These are phyloP conservation scores for Yamadazyma paraphyllophila DNA, from an alignment of 805 yeast genomes.

Conservation along the genomic window DNA sequence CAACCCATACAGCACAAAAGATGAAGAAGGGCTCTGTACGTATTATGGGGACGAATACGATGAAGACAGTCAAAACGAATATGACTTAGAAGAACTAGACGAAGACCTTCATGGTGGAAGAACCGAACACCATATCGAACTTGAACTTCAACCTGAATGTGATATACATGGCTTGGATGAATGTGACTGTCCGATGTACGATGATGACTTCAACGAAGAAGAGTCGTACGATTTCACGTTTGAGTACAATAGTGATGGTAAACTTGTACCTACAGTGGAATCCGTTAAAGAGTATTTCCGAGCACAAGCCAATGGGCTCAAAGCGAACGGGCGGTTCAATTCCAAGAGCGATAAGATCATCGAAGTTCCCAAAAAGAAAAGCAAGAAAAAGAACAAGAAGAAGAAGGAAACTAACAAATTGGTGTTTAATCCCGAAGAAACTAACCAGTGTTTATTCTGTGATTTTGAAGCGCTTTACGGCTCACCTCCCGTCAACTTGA, in stretches of 20 bases:
- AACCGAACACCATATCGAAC: slow-evolving; percentile 40
- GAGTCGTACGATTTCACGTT: slow-evolving; percentile 46
- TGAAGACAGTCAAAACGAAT: slow-evolving; percentile 32
- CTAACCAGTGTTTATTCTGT: slow-evolving; percentile 44
- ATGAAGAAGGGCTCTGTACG: slow-evolving; percentile 40
- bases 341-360: slow-evolving; percentile 18
- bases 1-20: slow-evolving; percentile 34
- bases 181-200: slow-evolving; percentile 26
- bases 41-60: slow-evolving; percentile 20
- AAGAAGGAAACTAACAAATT: not conserved
- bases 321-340: slow-evolving; percentile 7
- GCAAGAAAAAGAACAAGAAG: slow-evolving; percentile 22
- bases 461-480: slow-evolving; percentile 54
- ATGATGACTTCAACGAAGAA: slow-evolving; percentile 26
- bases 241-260: slow-evolving; percentile 42
- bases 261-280: slow-evolving; percentile 38
- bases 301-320: slow-evolving; percentile 7
- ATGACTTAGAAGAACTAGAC: slow-evolving; percentile 36
- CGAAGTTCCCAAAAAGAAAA: slow-evolving; percentile 16
- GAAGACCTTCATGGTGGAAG: slow-evolving; percentile 28
- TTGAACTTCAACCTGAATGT: slow-evolving; percentile 38
- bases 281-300: slow-evolving; percentile 13
- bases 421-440: slow-evolving; percentile 11
- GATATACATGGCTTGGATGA: slow-evolving; percentile 25
- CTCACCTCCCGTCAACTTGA: slow-evolving; percentile 47